These are phyloP conservation scores for Phytophthora palmivora DNA, from an alignment of 352 stramenopile genomes.

Conservation along the genomic window DNA sequence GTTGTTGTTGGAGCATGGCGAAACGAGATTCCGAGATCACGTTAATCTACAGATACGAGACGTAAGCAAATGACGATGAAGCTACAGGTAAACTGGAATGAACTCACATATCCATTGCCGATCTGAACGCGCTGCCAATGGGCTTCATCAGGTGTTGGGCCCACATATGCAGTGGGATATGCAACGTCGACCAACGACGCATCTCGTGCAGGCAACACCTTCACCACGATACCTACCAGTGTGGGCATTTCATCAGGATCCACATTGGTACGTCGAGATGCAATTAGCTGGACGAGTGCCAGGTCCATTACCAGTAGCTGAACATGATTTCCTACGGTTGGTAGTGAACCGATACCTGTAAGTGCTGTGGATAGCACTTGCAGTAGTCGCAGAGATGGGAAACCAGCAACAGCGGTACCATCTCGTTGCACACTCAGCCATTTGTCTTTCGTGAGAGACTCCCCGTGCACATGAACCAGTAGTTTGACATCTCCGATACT, in stretches of 20 bases:
- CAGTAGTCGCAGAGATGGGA: slow-evolving; percentile 38
- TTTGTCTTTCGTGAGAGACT: slow-evolving; percentile 52
- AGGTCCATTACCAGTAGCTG: slow-evolving; percentile 34
- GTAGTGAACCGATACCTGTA: slow-evolving; percentile 49
- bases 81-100: background rate
- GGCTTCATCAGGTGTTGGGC: slow-evolving; percentile 18
- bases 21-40: slow-evolving; percentile 32
- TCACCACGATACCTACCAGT: slow-evolving; percentile 46
- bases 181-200: slow-evolving; percentile 55
- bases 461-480: slow-evolving; percentile 54
- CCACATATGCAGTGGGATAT: slow-evolving; percentile 32
- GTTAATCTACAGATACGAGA: slow-evolving; percentile 23
- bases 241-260: slow-evolving; percentile 11
- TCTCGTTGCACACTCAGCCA: slow-evolving; percentile 41
- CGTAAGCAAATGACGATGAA: slow-evolving; percentile 7
- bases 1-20: slow-evolving; percentile 13
- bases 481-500: slow-evolving; percentile 25
- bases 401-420: slow-evolving; percentile 3
- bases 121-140: slow-evolving; percentile 47
- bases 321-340: slow-evolving; percentile 40
- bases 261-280: slow-evolving; percentile 4
- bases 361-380: slow-evolving; percentile 28
- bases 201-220: slow-evolving; percentile 52
- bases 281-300: slow-evolving; percentile 17
- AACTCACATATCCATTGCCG: slow-evolving; percentile 62